Percentiles rank a stretch among this genome's conserved stretches.
Conservation (phyloP, 2,329 filamentous ascomycete species). For the Zymoseptoria brevis region DNA sequence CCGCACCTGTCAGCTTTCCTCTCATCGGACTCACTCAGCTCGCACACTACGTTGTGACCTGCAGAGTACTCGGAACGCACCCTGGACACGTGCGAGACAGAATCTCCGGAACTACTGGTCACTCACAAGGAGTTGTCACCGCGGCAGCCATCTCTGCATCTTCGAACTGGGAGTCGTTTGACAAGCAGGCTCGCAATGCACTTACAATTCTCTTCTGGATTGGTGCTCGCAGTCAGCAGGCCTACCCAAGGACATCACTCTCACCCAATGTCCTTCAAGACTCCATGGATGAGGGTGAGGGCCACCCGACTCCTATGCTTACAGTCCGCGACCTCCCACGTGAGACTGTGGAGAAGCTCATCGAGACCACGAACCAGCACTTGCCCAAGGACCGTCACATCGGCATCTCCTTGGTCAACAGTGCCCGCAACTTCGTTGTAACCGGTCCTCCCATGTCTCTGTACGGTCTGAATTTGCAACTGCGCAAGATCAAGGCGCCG, state of each 20-base stretch:
- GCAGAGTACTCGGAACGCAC: constrained; percentile 80
- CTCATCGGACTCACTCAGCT: constrained; percentile 94
- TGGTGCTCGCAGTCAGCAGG: constrained; percentile 91
- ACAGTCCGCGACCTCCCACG: constrained; percentile 90
- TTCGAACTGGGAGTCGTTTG: constrained; percentile 87
- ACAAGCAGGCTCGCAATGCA: constrained; percentile 68
- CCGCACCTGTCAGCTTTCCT: constrained; percentile 89
- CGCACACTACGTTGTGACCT: constrained; percentile 90
- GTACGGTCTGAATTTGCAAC: constrained; percentile 88
- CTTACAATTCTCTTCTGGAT: constrained; percentile 98
- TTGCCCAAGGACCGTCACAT: constrained; percentile 88
- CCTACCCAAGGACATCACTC: constrained; percentile 89
- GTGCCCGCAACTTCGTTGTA: constrained; percentile 91
- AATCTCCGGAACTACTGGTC: constrained; percentile 82
- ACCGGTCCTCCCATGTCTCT: constrained; percentile 92
- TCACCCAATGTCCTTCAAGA: constrained; percentile 86
- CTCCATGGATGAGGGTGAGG: constrained; percentile 88
- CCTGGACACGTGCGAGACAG: constrained; percentile 81
- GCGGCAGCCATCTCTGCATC: constrained; percentile 86
- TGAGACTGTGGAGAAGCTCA: constrained; percentile 87
- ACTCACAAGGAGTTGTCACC: constrained; percentile 93
- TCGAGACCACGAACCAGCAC: constrained; percentile 94
- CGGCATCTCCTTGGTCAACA: constrained; percentile 91
- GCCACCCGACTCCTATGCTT: constrained; percentile 92
- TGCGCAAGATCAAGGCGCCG: constrained; percentile 93